phyloP scores from a whole-genome alignment of 345 rosid species.

The Bruguiera parviflora region DNA sequence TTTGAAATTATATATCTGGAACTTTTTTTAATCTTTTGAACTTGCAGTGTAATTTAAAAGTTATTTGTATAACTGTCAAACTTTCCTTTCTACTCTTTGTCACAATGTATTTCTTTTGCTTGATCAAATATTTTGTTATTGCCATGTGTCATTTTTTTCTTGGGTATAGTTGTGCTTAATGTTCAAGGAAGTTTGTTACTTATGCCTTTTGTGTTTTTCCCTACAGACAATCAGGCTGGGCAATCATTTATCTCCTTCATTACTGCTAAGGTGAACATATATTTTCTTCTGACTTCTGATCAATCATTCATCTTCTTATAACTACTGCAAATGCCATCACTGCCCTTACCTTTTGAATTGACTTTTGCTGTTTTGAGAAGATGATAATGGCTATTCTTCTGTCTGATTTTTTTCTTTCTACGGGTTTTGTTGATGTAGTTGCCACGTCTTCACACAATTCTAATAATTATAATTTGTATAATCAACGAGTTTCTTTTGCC shows the following conservation, averaged over 20 bases:
- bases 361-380: slow-evolving; percentile 5
- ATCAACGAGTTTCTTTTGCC: slow-evolving; percentile 3
- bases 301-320: not conserved
- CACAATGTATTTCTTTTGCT: no score
- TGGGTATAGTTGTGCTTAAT: not conserved
- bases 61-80: not conserved
- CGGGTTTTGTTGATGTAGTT: no score
- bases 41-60: no score
- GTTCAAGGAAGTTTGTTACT: not conserved
- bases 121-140: not conserved
- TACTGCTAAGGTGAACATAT: slow-evolving; percentile 67
- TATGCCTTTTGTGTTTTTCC: slow-evolving; percentile 3
- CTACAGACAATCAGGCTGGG: slow-evolving; percentile 72
- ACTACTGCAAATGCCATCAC: not conserved
- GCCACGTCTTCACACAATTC: no score
- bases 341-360: not conserved
- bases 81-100: not conserved
- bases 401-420: no score
- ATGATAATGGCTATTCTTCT: not conserved
- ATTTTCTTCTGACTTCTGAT: not conserved
- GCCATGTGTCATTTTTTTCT: not conserved
- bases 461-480: not conserved
- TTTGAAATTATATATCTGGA: no score
- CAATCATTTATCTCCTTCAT: slow-evolving; percentile 64
- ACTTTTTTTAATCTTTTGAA: no score